Evolutionary conservation across 2,329 filamentous ascomycete genomes (phyloP).

Genomic region (Sclerotinia trifoliorum): DNA sequence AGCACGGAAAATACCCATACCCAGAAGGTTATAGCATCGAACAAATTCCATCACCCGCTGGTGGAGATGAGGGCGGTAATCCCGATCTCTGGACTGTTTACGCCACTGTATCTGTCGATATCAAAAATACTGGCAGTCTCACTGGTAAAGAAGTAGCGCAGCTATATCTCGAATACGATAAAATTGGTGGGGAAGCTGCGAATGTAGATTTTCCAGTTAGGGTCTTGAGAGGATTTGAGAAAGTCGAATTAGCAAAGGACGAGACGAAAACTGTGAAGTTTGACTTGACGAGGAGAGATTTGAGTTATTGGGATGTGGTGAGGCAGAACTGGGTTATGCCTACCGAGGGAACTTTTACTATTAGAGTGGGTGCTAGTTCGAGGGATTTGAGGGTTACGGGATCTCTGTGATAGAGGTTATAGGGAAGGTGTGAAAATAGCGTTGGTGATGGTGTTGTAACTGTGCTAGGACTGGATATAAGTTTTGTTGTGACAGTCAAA

Average conservation of each 20-base stretch:
- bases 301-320: conserved; percentile 62
- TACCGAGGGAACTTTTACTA: conserved; percentile 45
- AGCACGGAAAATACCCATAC: conserved; percentile 44
- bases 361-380: conserved; percentile 44
- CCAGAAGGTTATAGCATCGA: conserved; percentile 48
- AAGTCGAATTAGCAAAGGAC: conserved; percentile 51
- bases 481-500: background rate
- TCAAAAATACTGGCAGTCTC: conserved; percentile 58
- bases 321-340: conserved; percentile 66
- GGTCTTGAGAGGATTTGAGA: conserved; percentile 72
- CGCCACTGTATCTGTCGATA: conserved; percentile 52
- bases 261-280: conserved; percentile 51
- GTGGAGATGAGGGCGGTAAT: conserved; percentile 61
- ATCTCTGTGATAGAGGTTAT: conserved; percentile 6
- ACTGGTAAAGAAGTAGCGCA: conserved; percentile 56
- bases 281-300: conserved; percentile 55
- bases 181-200: conserved; percentile 30
- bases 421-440: background rate
- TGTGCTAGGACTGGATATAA: background rate
- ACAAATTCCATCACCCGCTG: conserved; percentile 54
- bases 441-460: background rate
- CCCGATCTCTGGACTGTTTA: conserved; percentile 55
- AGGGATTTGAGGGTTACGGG: conserved; percentile 40
- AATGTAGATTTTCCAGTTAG: conserved; percentile 60
- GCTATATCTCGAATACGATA: conserved; percentile 50